Conservation (phyloP, 148 eudicot genomes). For the Oxyria digyna region DNA sequence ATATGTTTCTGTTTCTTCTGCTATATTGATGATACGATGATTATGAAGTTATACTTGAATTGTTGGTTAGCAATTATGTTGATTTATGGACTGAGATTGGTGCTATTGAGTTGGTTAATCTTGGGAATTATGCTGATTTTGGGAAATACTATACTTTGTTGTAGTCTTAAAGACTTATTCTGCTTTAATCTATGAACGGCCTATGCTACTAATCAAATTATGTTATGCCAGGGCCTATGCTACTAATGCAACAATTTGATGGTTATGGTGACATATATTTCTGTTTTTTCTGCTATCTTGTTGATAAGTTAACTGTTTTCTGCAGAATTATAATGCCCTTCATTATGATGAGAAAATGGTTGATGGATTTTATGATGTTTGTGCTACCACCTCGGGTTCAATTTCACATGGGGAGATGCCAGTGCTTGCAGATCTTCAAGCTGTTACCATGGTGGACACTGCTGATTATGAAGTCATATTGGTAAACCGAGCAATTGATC, state of each 20-base stretch:
- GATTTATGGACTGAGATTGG: too few relatives aligned
- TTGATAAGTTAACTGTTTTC: conserved; percentile 6
- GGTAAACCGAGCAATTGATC: conserved; percentile 59
- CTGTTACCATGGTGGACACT: conserved; percentile 42
- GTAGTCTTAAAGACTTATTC: too few relatives aligned
- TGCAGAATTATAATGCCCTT: conserved; percentile 77
- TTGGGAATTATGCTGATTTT: too few relatives aligned
- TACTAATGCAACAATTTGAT: not conserved
- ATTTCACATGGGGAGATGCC: conserved; percentile 63
- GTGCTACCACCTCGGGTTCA: conserved; percentile 39
- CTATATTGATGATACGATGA: not conserved
- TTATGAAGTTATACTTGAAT: too few relatives aligned
- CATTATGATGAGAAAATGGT: conserved; percentile 77
- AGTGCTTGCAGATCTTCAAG: conserved; percentile 59
- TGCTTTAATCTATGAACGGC: too few relatives aligned
- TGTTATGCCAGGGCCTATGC: not conserved
- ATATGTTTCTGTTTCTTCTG: not conserved
- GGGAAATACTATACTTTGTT: too few relatives aligned
- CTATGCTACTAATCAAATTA: not conserved
- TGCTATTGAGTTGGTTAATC: too few relatives aligned
- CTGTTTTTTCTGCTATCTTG: not conserved
- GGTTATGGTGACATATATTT: conserved; percentile 2
- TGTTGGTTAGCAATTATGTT: too few relatives aligned
- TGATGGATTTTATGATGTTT: conserved; percentile 89
- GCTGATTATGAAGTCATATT: conserved; percentile 61